A percentile compares a stretch with the other conserved stretches of the same genome.
phyloP scores from a whole-genome alignment of 257 asterid species.

The Perilla frutescens region DNA sequence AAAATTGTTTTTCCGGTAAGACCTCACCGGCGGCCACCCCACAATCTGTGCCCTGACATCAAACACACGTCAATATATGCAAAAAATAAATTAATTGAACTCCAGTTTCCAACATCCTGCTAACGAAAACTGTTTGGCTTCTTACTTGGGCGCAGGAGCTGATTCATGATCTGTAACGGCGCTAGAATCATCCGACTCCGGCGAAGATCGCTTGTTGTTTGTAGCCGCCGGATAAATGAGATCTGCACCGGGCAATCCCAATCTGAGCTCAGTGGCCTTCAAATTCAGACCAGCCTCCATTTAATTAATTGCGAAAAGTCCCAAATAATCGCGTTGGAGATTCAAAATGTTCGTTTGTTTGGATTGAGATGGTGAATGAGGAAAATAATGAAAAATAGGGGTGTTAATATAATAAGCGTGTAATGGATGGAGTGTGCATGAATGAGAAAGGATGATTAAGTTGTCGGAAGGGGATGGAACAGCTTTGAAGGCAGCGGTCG shows the following conservation, averaged over 20 bases:
- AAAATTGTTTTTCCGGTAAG: constrained; percentile 59
- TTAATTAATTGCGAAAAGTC: background rate
- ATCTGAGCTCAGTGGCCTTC: constrained; percentile 81
- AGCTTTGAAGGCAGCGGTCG: constrained; percentile 48
- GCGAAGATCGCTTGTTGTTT: constrained; percentile 57
- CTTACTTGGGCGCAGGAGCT: constrained; percentile 73
- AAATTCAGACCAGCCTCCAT: constrained; percentile 62
- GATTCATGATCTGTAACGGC: constrained; percentile 40
- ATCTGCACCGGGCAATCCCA: constrained; percentile 71
- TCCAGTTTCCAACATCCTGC: background rate
- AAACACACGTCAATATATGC: background rate
- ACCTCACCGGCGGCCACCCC: constrained; percentile 93
- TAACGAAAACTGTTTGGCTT: background rate
- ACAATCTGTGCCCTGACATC: constrained; percentile 72
- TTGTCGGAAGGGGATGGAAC: constrained; percentile 63
- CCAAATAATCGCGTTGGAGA: too few species aligned
- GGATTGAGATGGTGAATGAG: background rate
- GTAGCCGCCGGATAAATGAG: constrained; percentile 37
- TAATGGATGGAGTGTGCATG: constrained; percentile 35
- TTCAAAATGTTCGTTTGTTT: too few species aligned
- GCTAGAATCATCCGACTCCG: constrained; percentile 41
- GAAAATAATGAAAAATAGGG: background rate
- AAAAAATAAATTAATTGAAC: background rate
- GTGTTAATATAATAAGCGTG: constrained; percentile 23
- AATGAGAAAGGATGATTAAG: constrained; percentile 52